Conservation (phyloP, 2,329 filamentous ascomycete genomes). For the Rosellinia necatrix region DNA sequence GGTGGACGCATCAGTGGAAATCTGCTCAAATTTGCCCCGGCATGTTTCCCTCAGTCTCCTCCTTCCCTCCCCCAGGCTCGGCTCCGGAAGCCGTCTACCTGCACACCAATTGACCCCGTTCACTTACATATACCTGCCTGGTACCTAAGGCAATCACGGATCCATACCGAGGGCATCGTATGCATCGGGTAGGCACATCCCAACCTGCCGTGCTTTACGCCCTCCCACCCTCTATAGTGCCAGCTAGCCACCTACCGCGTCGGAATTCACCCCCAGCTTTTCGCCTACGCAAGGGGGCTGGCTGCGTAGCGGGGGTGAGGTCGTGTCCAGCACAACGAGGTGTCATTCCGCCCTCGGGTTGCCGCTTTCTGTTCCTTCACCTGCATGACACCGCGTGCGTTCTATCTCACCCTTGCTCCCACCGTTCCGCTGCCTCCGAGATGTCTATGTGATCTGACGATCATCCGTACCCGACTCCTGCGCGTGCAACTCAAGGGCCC, state of each 20-base stretch:
- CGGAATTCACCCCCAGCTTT: neutral
- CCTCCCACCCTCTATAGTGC: neutral
- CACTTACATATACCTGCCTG: neutral
- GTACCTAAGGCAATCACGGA: too few relatives aligned
- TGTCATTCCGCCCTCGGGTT: neutral
- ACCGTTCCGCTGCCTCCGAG: neutral
- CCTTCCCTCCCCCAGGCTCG: neutral
- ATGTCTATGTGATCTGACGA: neutral
- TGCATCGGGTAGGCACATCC: constrained; percentile 9
- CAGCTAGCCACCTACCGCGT: neutral
- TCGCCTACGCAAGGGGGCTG: neutral
- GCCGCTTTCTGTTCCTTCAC: neutral
- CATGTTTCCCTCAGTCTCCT: neutral
- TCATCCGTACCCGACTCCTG: neutral
- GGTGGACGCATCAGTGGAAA: constrained; percentile 2
- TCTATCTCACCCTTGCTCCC: too few relatives aligned
- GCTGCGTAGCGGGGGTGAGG: neutral
- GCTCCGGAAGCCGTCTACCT: constrained; percentile 5
- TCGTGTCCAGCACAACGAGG: neutral
- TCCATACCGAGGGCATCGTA: too few relatives aligned
- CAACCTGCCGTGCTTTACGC: neutral
- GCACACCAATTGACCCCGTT: neutral
- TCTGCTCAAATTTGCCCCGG: constrained; percentile 10
- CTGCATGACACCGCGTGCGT: too few relatives aligned
- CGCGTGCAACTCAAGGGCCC: too few relatives aligned